A percentile compares a stretch with the other conserved stretches of the same genome.
Conservation (phyloP, 148 eudicot genomes). For the Chenopodium formosanum region DNA sequence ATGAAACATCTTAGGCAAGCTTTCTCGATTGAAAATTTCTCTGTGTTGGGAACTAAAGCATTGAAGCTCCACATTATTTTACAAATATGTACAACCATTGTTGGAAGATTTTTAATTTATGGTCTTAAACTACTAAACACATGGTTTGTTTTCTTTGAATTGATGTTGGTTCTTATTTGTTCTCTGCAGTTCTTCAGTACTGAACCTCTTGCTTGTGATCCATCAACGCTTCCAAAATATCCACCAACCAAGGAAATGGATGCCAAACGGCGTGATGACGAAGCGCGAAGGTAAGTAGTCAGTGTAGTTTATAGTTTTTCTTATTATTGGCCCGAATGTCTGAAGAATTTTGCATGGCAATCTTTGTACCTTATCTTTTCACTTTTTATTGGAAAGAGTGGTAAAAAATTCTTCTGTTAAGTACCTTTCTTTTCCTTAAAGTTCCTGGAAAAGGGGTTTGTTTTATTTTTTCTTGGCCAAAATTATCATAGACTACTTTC, state of each 20-base stretch:
- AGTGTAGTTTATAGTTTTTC: background rate
- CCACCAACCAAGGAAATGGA: slow-evolving; percentile 96
- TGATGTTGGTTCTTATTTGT: background rate
- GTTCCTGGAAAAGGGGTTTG: background rate
- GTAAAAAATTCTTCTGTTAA: background rate
- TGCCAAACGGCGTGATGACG: slow-evolving; percentile 93
- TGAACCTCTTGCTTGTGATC: slow-evolving; percentile 87
- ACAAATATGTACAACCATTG: background rate
- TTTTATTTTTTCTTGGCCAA: background rate
- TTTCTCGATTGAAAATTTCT: background rate
- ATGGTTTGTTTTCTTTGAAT: background rate
- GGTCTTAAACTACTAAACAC: background rate
- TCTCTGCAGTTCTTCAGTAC: slow-evolving; percentile 70
- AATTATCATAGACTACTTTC: background rate
- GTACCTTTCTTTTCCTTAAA: background rate
- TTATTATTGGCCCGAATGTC: background rate
- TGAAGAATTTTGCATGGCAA: background rate
- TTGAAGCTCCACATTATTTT: background rate
- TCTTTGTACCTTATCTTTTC: background rate
- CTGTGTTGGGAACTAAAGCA: background rate
- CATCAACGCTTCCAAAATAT: slow-evolving; percentile 83
- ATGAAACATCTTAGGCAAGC: background rate
- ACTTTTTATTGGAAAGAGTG: background rate
- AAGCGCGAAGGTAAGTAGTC: slow-evolving; percentile 67
- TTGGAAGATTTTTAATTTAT: background rate